A percentile compares a stretch with the other conserved stretches of the same genome.
Conservation (phyloP, 495 filamentous ascomycete species). For the Neurospora hispaniola region DNA sequence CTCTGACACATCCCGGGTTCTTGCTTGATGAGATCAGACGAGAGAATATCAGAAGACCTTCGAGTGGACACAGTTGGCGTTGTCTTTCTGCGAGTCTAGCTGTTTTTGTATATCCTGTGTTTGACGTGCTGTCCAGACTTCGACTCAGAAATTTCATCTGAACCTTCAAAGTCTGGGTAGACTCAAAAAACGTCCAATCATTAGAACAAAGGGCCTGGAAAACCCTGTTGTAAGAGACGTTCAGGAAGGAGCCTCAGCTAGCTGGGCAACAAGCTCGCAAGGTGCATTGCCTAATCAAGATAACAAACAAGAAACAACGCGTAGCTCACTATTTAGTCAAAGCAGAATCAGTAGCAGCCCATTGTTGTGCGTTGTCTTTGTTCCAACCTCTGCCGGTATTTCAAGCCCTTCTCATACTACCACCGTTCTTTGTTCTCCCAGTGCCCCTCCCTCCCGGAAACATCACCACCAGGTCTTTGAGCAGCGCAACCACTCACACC, state of each 20-base stretch:
- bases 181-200: neutral
- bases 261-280: neutral
- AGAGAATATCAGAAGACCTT: neutral
- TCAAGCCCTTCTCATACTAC: neutral
- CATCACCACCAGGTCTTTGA: neutral
- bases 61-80: neutral
- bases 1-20: neutral
- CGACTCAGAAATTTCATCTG: neutral
- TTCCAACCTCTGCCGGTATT: neutral
- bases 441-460: neutral
- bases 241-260: neutral
- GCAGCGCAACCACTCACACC: neutral
- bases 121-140: neutral
- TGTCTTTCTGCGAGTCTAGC: neutral
- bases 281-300: neutral
- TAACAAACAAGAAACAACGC: neutral
- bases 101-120: neutral
- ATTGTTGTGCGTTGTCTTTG: neutral
- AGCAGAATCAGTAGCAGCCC: neutral
- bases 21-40: neutral
- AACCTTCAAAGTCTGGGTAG: neutral
- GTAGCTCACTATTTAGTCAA: neutral
- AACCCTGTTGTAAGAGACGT: neutral
- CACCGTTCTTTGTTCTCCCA: neutral
- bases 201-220: neutral